Base-by-base conservation (phyloP, 176 grass and related monocot species). In the Triticum turgidum region DNA sequence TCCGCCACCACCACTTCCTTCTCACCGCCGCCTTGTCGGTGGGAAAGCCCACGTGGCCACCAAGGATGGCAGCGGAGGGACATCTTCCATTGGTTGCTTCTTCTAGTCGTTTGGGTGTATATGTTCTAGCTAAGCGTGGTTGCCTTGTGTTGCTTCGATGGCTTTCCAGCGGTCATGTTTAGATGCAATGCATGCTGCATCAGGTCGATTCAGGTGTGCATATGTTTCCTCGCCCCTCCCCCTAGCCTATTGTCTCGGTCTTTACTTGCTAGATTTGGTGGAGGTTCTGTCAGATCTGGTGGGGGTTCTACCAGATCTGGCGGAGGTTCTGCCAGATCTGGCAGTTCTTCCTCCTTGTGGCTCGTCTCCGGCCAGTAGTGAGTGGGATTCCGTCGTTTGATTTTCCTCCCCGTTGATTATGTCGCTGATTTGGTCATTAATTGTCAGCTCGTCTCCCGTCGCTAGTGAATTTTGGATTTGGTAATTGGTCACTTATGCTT, bases 21-120 rank as follows among this genome's bases (percentile, higher is more conserved):
- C 6, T 9, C 7, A 1, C 5, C 0, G 2, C 0, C 56, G 0
- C 7, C 2, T 59, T 21, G 6, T 21, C 5, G 7, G 56, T 21
- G 18, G 18, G 7, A 59, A 59, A 59, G 6, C 7, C 56, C 56
- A 9, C 2, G 20, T 1, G 20, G 56, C 6, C 6, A 59, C 18
- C 56, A 59, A 59, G 56, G 20, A 21, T 2, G 20, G 20, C 3
- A 20, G 7, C 0, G 0, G 0, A 2, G 18, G 2, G 56, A 21
- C 56, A 59, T 59, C 56, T 21, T 59, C 51, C 51, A 54, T 54
- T 18, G 56, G 56, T 59, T 59, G 18, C 56, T 59, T 59, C 18
- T 59, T 59, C 56, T 21, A 6, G 6, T 21, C 20, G 2, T 20
- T 20, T 59, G 18, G 56, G 7, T 7, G 6, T 2, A 7, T 59